A percentile compares a stretch with the other conserved stretches of the same genome.
These are phyloP conservation scores for Escallonia rubra DNA, from an alignment of 129 eudicot species.

Conservation along the genomic window DNA sequence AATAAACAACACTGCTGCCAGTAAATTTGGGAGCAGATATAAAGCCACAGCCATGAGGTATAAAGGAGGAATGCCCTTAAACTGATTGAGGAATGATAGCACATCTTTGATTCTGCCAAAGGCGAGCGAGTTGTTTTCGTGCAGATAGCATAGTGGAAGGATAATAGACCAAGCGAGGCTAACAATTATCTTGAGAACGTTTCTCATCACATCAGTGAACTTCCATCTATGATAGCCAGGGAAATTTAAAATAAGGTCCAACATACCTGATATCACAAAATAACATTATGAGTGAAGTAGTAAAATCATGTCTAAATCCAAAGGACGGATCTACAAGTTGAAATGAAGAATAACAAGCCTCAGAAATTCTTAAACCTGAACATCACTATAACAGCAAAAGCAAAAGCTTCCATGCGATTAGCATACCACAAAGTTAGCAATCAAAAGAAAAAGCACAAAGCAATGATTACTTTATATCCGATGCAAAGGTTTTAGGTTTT, in stretches of 20 bases:
- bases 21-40: constrained; percentile 75
- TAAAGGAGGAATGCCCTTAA: constrained; percentile 76
- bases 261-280: constrained; percentile 51
- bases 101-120: constrained; percentile 29
- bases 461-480: no score
- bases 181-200: constrained; percentile 58
- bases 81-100: constrained; percentile 48
- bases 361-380: no score
- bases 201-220: constrained; percentile 70
- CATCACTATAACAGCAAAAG: no score
- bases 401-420: no score
- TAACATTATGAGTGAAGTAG: background rate
- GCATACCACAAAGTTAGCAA: no score
- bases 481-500: no score
- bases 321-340: background rate
- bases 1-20: constrained; percentile 67
- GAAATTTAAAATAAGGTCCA: constrained; percentile 83
- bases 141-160: constrained; percentile 75
- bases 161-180: constrained; percentile 78
- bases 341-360: background rate
- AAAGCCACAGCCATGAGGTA: constrained; percentile 77
- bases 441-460: no score
- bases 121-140: constrained; percentile 36
- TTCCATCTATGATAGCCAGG: constrained; percentile 88
- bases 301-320: background rate